Percentiles rank a stretch among this genome's conserved stretches.
phyloP scores from a whole-genome alignment of 805 yeast genomes.

The Sugiyamaella chiloensis region DNA sequence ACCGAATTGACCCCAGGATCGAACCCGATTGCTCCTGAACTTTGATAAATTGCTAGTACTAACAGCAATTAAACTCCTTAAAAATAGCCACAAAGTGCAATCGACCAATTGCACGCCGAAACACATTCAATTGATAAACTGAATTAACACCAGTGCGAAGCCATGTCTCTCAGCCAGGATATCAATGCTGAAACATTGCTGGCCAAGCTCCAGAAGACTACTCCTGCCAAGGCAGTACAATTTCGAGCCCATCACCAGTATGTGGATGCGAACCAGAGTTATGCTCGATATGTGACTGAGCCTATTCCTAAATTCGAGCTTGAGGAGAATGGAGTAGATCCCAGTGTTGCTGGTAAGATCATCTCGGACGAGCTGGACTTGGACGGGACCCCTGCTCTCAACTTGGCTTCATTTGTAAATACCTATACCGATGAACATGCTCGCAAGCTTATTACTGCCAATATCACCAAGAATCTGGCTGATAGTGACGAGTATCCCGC shows the following conservation, averaged over 20 bases:
- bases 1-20: too few species aligned
- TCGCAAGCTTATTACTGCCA: conserved; percentile 56
- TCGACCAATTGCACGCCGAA: too few species aligned
- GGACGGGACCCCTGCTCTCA: conserved; percentile 81
- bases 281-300: conserved; percentile 16
- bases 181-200: conserved; percentile 23
- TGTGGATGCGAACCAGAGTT: conserved; percentile 1
- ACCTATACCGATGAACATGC: conserved; percentile 60
- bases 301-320: conserved; percentile 54
- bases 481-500: conserved; percentile 94
- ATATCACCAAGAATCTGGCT: conserved; percentile 81
- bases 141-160: too few species aligned
- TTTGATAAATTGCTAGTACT: not conserved
- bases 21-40: not conserved
- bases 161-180: not conserved
- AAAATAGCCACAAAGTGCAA: too few species aligned
- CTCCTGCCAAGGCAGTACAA: conserved; percentile 16
- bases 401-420: conserved; percentile 86
- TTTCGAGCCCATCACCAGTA: conserved; percentile 9
- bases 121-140: too few species aligned
- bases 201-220: conserved; percentile 22
- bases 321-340: conserved; percentile 53
- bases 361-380: conserved; percentile 71
- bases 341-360: conserved; percentile 55
- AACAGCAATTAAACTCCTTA: not conserved